Percentiles rank a stretch among this genome's conserved stretches.
These are phyloP conservation scores for Aspergillus ibericus DNA, from an alignment of 2,329 filamentous ascomycete genomes.

Conservation along the genomic window DNA sequence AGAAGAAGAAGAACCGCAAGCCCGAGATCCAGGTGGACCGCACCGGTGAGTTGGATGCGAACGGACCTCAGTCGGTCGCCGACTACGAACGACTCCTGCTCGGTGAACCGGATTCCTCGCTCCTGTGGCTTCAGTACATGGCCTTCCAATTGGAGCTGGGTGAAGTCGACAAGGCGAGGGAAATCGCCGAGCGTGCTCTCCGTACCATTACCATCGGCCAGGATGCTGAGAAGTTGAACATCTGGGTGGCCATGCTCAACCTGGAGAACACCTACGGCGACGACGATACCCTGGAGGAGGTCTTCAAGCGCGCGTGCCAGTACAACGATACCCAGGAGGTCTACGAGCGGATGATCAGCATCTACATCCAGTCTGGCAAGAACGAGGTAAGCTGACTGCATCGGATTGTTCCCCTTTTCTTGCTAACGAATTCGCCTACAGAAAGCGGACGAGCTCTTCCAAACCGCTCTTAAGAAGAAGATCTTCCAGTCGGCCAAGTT, in stretches of 20 bases:
- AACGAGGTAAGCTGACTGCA: conserved; percentile 62
- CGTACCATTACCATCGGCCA: conserved; percentile 88
- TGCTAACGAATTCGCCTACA: conserved; percentile 44
- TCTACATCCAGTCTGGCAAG: conserved; percentile 91
- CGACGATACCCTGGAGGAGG: conserved; percentile 76
- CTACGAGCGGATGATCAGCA: conserved; percentile 84
- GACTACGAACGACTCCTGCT: conserved; percentile 94
- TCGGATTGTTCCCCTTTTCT: not conserved
- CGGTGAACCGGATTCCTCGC: conserved; percentile 87
- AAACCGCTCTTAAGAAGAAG: conserved; percentile 85
- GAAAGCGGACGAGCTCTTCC: conserved; percentile 88
- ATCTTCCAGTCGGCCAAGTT: conserved; percentile 76
- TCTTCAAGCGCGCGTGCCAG: conserved; percentile 89
- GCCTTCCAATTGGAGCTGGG: conserved; percentile 94
- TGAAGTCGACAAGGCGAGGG: conserved; percentile 82
- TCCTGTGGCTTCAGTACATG: conserved; percentile 96
- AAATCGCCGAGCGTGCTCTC: conserved; percentile 86
- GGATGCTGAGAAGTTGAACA: conserved; percentile 87
- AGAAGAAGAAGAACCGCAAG: conserved; percentile 75
- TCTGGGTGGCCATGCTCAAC: conserved; percentile 94
- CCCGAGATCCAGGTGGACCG: conserved; percentile 79
- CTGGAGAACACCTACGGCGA: conserved; percentile 87
- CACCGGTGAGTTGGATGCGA: conserved; percentile 85
- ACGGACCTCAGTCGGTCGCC: conserved; percentile 83
- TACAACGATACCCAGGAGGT: conserved; percentile 91